Percentiles rank a stretch among this genome's conserved stretches.
These are phyloP conservation scores for Xylaria castorea DNA, from an alignment of 495 filamentous ascomycete genomes.

Conservation along the genomic window DNA sequence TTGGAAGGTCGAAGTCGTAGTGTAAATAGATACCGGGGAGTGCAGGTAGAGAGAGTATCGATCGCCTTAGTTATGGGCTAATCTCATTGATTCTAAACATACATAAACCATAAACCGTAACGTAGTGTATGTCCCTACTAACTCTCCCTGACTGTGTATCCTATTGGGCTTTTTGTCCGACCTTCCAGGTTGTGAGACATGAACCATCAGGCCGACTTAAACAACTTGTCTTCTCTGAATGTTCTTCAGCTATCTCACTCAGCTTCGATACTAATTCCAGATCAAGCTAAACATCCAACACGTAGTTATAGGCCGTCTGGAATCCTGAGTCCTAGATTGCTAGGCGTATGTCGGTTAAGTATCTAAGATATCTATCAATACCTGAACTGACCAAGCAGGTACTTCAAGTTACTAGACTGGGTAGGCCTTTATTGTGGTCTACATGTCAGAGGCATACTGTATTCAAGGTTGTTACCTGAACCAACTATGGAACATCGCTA, in stretches of 20 bases:
- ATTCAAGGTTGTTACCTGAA: neutral
- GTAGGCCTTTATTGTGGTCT: neutral
- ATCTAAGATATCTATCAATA: neutral
- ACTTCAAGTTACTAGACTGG: neutral
- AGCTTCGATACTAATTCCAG: neutral
- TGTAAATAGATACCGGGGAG: neutral
- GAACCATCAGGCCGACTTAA: neutral
- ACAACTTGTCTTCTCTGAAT: neutral
- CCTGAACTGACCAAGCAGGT: neutral
- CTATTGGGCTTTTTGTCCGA: neutral
- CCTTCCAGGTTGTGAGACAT: neutral
- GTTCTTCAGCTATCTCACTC: conserved; percentile 13
- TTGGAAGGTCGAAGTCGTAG: neutral
- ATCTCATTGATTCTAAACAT: neutral
- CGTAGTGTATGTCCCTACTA: neutral
- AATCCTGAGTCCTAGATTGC: neutral
- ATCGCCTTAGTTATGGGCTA: neutral
- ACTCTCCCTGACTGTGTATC: neutral
- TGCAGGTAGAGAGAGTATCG: neutral
- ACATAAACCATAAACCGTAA: neutral
- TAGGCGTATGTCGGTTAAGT: neutral
- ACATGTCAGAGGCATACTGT: neutral
- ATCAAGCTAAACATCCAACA: neutral
- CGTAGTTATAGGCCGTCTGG: neutral
- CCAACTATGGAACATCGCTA: too few relatives aligned